Evolutionary conservation across 306 rosid genomes (phyloP), one percentile per base, ranked within the genome.

Genomic region (Malus sylvestris): DNA sequence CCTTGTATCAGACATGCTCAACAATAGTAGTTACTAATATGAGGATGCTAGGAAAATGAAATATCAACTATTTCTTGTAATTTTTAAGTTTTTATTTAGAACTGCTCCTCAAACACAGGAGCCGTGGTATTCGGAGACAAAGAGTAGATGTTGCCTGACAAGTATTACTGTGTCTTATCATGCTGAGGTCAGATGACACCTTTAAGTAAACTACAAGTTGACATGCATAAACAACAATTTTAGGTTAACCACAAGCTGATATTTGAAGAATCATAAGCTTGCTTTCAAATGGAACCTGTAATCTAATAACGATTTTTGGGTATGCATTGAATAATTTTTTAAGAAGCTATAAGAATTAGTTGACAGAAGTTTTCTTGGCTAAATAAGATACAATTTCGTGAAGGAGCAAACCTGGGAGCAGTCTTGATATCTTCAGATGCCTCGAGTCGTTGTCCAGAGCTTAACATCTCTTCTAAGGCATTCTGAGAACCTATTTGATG

Each of bases 401-500:
- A 75, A 62, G 46, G 42, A 25, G 27, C 87, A 79, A 71, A 91
- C 96, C 96, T 76, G 79, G 44, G 78, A 5, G 63, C n/a, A 32
- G 60, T 53, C 69, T 27, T 72, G 53, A 78, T n/a, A 83, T 81
- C 81, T 73, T 78, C 79, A 18, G 75, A 84, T 76, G 75, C 72
- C 61, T 82, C 52, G 16, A 74, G 76, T 80, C 45, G 38, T 65
- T 72, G 78, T 78, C 76, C 92, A 27, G 85, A 62, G 75, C 49
- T 78, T 68, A 74, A 65, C 68, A 58, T 67, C 63, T 73, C 89
- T 58, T 74, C 69, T 63, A 70, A 40, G 66, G 51, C 89, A 70
- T 86, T 85, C 84, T 71, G 82, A 16, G 83, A 72, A 80, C 86
- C 93, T 89, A 57, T 66, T 25, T 71, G 66, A 84, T 59, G 25